phyloP scores from a whole-genome alignment of 352 stramenopile species.

The Phytopythium aichiense region DNA sequence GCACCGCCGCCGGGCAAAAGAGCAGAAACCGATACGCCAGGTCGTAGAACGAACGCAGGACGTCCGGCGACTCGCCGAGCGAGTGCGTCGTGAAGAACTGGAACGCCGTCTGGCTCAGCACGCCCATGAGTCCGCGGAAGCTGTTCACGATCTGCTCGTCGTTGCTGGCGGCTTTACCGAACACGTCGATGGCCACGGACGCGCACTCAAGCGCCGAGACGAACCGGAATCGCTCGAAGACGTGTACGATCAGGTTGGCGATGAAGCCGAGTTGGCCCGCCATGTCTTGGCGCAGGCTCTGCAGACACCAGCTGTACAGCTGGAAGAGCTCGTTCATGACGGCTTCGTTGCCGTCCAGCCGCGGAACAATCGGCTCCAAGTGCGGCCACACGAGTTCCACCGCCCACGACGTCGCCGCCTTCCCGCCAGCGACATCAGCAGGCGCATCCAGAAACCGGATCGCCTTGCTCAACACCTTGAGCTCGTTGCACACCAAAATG shows the following conservation, averaged over 20 bases:
- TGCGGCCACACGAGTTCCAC: constrained; percentile 59
- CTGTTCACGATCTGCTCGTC: constrained; percentile 38
- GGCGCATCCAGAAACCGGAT: constrained; percentile 66
- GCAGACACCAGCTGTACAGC: constrained; percentile 69
- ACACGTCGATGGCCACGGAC: constrained; percentile 61
- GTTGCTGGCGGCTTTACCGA: constrained; percentile 36
- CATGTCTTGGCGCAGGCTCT: constrained; percentile 60
- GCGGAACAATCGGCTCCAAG: constrained; percentile 36
- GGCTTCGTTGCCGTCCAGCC: constrained; percentile 33
- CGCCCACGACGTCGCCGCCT: constrained; percentile 37
- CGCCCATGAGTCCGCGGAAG: constrained; percentile 51
- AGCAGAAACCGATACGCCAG: constrained; percentile 66
- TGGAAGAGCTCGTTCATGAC: constrained; percentile 60
- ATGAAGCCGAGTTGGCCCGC: constrained; percentile 39
- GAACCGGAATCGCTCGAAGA: constrained; percentile 53
- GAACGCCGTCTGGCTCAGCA: constrained; percentile 58
- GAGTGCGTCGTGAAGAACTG: constrained; percentile 59
- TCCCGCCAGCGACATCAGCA: constrained; percentile 41
- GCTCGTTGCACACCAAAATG: constrained; percentile 39
- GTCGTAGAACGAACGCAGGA: constrained; percentile 64
- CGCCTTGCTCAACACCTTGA: constrained; percentile 62
- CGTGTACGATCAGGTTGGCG: constrained; percentile 46
- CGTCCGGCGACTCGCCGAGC: constrained; percentile 51
- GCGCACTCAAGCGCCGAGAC: constrained; percentile 66
- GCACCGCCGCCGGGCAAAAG: constrained; percentile 60